Percentiles rank a stretch among this genome's conserved stretches.
phyloP scores from a whole-genome alignment of 768 basidiomycete genomes.

The Trametes sanguinea region DNA sequence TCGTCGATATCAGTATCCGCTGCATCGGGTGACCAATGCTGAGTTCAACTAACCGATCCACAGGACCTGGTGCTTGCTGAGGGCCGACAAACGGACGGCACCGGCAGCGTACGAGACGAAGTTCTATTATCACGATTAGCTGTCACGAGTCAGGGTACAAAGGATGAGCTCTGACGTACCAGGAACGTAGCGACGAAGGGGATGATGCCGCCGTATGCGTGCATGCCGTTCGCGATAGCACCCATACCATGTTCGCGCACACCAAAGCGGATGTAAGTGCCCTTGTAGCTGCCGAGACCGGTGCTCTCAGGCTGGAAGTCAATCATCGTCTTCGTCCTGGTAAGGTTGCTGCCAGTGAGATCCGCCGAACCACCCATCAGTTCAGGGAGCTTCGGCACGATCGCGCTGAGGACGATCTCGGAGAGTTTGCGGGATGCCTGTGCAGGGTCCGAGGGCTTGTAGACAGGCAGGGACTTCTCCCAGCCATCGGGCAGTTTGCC shows the following conservation, averaged over 20 bases:
- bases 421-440: conserved; percentile 92
- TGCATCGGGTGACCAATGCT: neutral
- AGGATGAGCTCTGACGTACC: conserved; percentile 40
- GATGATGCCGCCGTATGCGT: conserved; percentile 88
- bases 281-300: conserved; percentile 78
- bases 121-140: conserved; percentile 52
- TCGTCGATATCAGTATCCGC: neutral
- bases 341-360: conserved; percentile 90
- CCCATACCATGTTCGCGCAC: conserved; percentile 98
- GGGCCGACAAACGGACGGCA: conserved; percentile 87
- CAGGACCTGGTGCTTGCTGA: conserved; percentile 87
- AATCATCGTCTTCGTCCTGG: conserved; percentile 77
- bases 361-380: conserved; percentile 89
- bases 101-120: conserved; percentile 94
- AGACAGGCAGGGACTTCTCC: conserved; percentile 84
- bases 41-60: conserved; percentile 72
- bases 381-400: conserved; percentile 79
- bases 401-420: conserved; percentile 80
- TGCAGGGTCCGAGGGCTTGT: conserved; percentile 80
- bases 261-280: conserved; percentile 94
- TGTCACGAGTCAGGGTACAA: neutral
- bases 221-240: conserved; percentile 89
- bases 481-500: conserved; percentile 84
- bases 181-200: conserved; percentile 93
- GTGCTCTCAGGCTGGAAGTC: conserved; percentile 94